phyloP scores from a whole-genome alignment of 768 basidiomycete genomes.

The Saitozyma sp. region DNA sequence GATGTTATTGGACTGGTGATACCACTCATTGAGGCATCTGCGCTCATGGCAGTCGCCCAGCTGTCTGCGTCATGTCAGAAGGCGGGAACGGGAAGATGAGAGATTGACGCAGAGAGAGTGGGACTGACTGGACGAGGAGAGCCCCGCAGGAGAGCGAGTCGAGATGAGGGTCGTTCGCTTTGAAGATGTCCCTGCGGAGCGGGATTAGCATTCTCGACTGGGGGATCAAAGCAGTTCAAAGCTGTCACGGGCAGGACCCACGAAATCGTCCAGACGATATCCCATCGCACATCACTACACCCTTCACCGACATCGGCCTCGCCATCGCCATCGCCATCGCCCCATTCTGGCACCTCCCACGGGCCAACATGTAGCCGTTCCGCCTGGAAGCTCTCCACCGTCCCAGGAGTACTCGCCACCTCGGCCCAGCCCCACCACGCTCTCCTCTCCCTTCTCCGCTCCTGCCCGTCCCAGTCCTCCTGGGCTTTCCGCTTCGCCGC shows the following conservation, averaged over 20 bases:
- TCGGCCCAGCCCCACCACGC: constrained; percentile 17
- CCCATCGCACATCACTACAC: constrained; percentile 14
- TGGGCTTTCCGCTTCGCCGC: constrained; percentile 3
- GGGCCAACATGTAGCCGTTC: too few relatives aligned
- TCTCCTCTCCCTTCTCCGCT: constrained; percentile 8
- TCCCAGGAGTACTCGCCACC: constrained; percentile 6
- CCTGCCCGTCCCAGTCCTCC: background rate
- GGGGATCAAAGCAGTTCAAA: background rate
- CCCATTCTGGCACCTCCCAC: background rate
- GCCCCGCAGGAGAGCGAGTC: constrained; percentile 48
- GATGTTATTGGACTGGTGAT: constrained; percentile 48
- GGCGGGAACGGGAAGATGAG: background rate
- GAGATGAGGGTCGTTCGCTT: constrained; percentile 40
- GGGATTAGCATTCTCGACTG: background rate
- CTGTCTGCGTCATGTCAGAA: constrained; percentile 30
- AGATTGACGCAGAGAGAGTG: background rate
- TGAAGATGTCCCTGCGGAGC: constrained; percentile 47
- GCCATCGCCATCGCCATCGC: constrained; percentile 1
- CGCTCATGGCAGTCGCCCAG: constrained; percentile 48
- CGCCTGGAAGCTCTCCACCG: too few relatives aligned
- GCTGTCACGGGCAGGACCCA: constrained; percentile 19
- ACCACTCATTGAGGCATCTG: constrained; percentile 47
- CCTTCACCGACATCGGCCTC: background rate
- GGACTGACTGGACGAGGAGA: constrained; percentile 48
- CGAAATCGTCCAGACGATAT: constrained; percentile 50